Conservation (phyloP, 345 rosid genomes). For the Stellera chamaejasme region DNA sequence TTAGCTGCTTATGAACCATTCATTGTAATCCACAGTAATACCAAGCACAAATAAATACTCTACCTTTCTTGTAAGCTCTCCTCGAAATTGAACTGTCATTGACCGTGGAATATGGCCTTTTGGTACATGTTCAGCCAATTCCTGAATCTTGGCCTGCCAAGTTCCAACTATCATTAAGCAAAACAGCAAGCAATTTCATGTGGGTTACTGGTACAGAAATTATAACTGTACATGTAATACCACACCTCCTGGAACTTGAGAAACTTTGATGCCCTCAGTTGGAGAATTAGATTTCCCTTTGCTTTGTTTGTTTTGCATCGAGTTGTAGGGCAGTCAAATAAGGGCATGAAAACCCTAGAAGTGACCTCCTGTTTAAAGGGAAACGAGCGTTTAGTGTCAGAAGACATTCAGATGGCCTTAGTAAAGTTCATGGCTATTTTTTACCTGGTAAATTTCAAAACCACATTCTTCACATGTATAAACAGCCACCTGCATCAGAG, state of each 20-base stretch:
- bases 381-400: neutral
- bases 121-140: constrained; percentile 97
- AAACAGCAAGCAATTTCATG: neutral
- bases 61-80: constrained; percentile 98
- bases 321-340: constrained; percentile 75
- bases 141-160: constrained; percentile 96
- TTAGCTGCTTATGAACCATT: no score
- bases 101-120: constrained; percentile 97
- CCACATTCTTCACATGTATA: constrained; percentile 98
- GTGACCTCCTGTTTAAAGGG: constrained; percentile 66
- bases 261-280: constrained; percentile 96
- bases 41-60: constrained; percentile 12
- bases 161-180: constrained; percentile 7
- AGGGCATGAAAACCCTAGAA: constrained; percentile 89
- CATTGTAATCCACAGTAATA: constrained; percentile 2
- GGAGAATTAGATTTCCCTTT: constrained; percentile 89
- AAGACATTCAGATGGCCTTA: neutral
- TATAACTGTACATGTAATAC: constrained; percentile 8
- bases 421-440: neutral
- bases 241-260: constrained; percentile 94
- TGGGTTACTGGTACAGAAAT: neutral
- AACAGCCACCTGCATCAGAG: constrained; percentile 94
- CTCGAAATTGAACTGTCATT: constrained; percentile 95
- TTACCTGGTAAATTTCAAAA: constrained; percentile 92
- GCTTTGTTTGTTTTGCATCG: constrained; percentile 56